Evolutionary conservation across 257 asterid species (phyloP).

Genomic region (Euphrasia confusa): DNA sequence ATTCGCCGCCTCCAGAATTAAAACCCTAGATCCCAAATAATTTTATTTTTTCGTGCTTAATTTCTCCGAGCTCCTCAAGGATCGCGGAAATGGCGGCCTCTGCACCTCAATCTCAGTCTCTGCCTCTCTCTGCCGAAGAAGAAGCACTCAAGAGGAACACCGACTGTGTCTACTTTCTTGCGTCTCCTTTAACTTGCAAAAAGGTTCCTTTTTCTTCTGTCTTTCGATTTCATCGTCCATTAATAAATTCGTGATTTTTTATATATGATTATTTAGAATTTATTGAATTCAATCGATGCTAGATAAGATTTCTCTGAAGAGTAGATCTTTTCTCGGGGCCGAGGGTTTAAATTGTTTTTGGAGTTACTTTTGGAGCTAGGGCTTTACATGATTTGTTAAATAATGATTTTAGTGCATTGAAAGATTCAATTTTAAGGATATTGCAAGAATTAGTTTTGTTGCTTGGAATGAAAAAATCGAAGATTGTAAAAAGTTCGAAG

Average conservation of each 20-base stretch:
- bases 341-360: constrained; percentile 16
- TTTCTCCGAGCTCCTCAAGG: constrained; percentile 26
- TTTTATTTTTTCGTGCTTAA: neutral
- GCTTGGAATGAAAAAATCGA: neutral
- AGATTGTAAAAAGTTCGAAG: neutral
- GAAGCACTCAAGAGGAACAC: constrained; percentile 68
- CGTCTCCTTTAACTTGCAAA: constrained; percentile 95
- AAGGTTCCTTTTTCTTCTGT: constrained; percentile 44
- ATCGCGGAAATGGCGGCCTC: constrained; percentile 30
- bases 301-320: constrained; percentile 4
- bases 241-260: neutral
- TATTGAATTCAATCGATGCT: neutral
- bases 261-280: neutral
- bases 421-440: constrained; percentile 17
- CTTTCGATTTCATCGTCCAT: neutral
- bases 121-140: constrained; percentile 49
- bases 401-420: neutral
- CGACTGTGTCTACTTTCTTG: constrained; percentile 90
- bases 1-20: constrained; percentile 32
- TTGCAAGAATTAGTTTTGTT: constrained; percentile 16
- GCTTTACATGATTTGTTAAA: neutral
- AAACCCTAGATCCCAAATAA: constrained; percentile 41
- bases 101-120: constrained; percentile 36
- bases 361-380: constrained; percentile 8
- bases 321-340: constrained; percentile 21